Base-by-base conservation (phyloP, 1,139 yeast species). In the Diutina mesorugosa region DNA sequence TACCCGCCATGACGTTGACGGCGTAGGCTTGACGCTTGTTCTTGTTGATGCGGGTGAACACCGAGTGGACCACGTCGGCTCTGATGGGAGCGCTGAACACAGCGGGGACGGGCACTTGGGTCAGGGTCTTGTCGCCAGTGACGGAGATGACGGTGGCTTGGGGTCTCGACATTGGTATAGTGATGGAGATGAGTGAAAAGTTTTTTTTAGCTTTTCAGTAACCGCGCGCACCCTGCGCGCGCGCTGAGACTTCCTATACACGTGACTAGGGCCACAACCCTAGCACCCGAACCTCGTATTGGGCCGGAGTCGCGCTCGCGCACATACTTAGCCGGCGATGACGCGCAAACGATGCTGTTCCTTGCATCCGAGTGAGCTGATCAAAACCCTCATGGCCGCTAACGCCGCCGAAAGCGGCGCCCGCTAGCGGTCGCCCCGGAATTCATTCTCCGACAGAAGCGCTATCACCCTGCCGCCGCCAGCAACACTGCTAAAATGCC, bases 1-100 rank as follows among this genome's bases (percentile, higher is more conserved):
- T 96, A 84, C 99, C 99, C 72, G 99, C 99, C 81, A 90, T 89
- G 76, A 85, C 90, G 71, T 98, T 86, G 70, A 93, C 99, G 75
- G 99, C 97, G 87, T 93, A 93, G 78, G 99, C 97, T 84, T 93
- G 99, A 83, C 99, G 91, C 91, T 91, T 91, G 96, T 93, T 93
- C 93, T 93, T 93, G 95, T 91, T 93, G 70, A 93, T 91, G 77
- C 93, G 88, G 75, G 93, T 90, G 85, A 90, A 93, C 69, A 93
- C 99, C 75, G 96, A 81, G 91, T 91, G 99, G 74, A 93, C 97
- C 73, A 93, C 82, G 78, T 93, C 99, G 74, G 97, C 95, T 85
- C 99, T 93, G 84, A 93, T 95, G 79, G 99, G 99, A 73, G 99
- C 97, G 79, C 90, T 79, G 88, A 93, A 93, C 73, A 93, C 97